Conservation (phyloP, 1,284 basidiomycete species). For the Cystobasidium pallidum region DNA sequence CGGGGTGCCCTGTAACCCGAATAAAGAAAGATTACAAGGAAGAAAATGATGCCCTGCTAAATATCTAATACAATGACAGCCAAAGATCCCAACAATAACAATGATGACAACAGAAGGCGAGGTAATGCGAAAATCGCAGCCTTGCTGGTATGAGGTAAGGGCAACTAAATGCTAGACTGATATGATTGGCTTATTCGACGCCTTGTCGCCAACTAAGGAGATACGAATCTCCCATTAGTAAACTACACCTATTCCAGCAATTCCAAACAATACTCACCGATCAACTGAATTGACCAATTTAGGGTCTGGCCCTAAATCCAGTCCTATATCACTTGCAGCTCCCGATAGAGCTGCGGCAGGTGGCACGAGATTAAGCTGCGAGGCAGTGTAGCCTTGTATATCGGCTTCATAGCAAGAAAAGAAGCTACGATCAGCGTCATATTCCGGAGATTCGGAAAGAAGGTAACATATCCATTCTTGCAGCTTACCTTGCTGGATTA, state of each 20-base stretch:
- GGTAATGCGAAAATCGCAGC: no score
- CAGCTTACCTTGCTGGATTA: constrained; percentile 38
- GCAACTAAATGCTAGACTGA: background rate
- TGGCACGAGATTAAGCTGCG: constrained; percentile 23
- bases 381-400: constrained; percentile 20
- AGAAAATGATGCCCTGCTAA: no score
- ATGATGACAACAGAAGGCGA: no score
- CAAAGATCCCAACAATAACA: no score
- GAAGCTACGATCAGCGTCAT: background rate
- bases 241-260: background rate
- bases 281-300: constrained; percentile 32
- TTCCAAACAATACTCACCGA: constrained; percentile 1
- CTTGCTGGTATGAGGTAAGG: background rate
- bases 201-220: constrained; percentile 33
- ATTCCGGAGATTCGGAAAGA: background rate
- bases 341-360: constrained; percentile 13
- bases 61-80: no score
- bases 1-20: no score
- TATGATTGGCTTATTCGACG: background rate
- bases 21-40: no score
- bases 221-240: no score
- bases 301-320: constrained; percentile 27
- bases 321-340: constrained; percentile 16
- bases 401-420: background rate
- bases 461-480: background rate